Conservation (phyloP, 768 basidiomycete species). For the Mycena galericulata region DNA sequence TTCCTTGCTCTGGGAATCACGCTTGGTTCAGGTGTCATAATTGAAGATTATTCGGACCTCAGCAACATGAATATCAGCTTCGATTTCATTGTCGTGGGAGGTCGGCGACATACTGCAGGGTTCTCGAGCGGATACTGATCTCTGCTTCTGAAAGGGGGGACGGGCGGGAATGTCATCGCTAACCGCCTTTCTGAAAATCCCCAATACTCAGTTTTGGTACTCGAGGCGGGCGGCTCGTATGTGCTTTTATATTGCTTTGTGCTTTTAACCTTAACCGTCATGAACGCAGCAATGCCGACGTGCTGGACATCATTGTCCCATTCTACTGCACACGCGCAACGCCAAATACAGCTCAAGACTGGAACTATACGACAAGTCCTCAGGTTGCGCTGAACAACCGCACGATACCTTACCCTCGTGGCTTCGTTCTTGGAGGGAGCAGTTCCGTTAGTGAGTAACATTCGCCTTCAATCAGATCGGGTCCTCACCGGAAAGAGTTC, state of each 20-base stretch:
- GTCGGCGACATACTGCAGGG: neutral
- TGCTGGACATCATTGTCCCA: slow-evolving; percentile 7
- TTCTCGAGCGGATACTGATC: neutral
- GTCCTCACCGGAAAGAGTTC: neutral
- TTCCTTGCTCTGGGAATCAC: neutral
- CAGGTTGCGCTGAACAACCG: neutral
- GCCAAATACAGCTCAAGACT: slow-evolving; percentile 1
- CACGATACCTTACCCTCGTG: neutral
- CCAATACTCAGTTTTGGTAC: slow-evolving; percentile 35
- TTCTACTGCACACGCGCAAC: neutral
- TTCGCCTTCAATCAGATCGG: neutral
- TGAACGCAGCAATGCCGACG: neutral
- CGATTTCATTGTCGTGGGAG: slow-evolving; percentile 4
- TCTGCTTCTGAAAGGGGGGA: slow-evolving; percentile 26
- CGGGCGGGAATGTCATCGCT: slow-evolving; percentile 41
- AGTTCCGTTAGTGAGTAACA: slow-evolving; percentile 2
- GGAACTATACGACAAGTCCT: slow-evolving; percentile 1
- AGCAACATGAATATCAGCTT: neutral
- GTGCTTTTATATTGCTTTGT: neutral
- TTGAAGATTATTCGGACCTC: neutral
- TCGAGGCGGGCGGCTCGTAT: slow-evolving; percentile 42
- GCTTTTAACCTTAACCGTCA: neutral
- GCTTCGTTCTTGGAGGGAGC: slow-evolving; percentile 5
- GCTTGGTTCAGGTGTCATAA: neutral
- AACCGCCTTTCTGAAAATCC: slow-evolving; percentile 40